phyloP scores from a whole-genome alignment of 2,329 filamentous ascomycete species.

The Diplodia corticola region DNA sequence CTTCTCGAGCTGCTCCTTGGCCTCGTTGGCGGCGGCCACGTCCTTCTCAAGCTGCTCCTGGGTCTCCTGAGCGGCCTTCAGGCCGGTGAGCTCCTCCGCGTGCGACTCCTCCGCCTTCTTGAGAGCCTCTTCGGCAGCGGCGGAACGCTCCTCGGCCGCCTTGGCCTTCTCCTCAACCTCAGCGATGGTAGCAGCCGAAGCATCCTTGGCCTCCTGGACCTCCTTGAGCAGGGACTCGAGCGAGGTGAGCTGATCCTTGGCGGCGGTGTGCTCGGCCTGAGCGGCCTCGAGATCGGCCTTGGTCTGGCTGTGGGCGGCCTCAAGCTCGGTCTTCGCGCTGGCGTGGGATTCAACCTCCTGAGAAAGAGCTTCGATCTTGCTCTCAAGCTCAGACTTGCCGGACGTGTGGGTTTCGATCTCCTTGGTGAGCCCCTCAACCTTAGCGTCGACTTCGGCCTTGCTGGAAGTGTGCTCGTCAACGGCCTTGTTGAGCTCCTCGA shows the following conservation, averaged over 20 bases:
- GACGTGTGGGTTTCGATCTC: conserved; percentile 19
- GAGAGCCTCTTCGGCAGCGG: conserved; percentile 15
- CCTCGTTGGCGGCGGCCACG: conserved; percentile 4
- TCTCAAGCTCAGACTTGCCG: conserved; percentile 22
- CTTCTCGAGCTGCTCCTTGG: conserved; percentile 22
- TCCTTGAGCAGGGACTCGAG: conserved; percentile 21
- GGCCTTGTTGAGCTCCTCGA: conserved; percentile 13
- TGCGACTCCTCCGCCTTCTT: conserved; percentile 17
- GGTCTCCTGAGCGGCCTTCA: background rate
- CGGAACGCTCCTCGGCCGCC: conserved; percentile 14
- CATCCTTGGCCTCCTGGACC: conserved; percentile 7
- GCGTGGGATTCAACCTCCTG: conserved; percentile 16
- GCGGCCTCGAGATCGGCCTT: conserved; percentile 18
- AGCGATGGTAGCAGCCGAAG: conserved; percentile 7
- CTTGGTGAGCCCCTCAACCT: conserved; percentile 10
- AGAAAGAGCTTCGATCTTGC: conserved; percentile 14
- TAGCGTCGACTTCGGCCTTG: conserved; percentile 18
- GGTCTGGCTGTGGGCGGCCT: conserved; percentile 14
- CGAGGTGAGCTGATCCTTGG: conserved; percentile 18
- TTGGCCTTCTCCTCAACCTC: conserved; percentile 15
- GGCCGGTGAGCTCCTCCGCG: conserved; percentile 15
- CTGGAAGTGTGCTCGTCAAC: background rate
- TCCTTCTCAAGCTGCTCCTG: conserved; percentile 22
- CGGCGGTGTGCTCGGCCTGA: conserved; percentile 20
- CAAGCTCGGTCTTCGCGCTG: conserved; percentile 9